Base-by-base conservation (phyloP, 108 stramenopile genomes). In the Nitzschia sp. region DNA sequence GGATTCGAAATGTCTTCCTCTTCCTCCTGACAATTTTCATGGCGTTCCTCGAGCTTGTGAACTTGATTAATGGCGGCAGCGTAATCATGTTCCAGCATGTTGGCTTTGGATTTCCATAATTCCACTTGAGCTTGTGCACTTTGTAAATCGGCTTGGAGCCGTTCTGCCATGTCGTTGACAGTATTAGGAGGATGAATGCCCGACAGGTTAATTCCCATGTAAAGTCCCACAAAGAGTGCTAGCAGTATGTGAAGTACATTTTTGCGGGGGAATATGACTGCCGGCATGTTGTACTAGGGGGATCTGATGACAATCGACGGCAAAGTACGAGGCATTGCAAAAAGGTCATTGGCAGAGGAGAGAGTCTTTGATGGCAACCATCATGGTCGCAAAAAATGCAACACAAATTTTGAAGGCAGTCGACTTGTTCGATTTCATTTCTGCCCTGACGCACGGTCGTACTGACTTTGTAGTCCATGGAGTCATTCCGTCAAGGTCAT, bases 151-250 rank as follows among this genome's bases (percentile, higher is more conserved):
- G 23, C 27, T 11, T 21, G 3, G 11, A 32, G 23, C 4, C 15
- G 5, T 32, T 58, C 56, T 29, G 25, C 30, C 38, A 42, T 42
- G 6, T 42, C 38, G 6, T 6, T 13, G 6, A 42, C 13, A 9
- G 38, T 42, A 42, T 42, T 42, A 13, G 6, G 9, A 9, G 38
- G 38, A 32, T 57, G 56, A 18, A 71, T 48, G 30, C 59, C 59
- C 34, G 70, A 51, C 18, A 71, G 36, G 26, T 59, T 59, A 18
- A 71, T 61, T 2, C 70, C 70, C 13, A 30, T 36, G 38, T 71
- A 71, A 11, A 71, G 59, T 2, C 70, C 70, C 1, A 71, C 49
- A 28, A 71, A 34, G 3, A 71, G 45, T 3, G 47, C 45, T 1
- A 71, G 49, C 30, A 32, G 25, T n/a, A 47, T 35, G n/a, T 59